Conservation (phyloP, 192 early-diverging fungal genomes). For the Umbelopsis ramanniana region DNA sequence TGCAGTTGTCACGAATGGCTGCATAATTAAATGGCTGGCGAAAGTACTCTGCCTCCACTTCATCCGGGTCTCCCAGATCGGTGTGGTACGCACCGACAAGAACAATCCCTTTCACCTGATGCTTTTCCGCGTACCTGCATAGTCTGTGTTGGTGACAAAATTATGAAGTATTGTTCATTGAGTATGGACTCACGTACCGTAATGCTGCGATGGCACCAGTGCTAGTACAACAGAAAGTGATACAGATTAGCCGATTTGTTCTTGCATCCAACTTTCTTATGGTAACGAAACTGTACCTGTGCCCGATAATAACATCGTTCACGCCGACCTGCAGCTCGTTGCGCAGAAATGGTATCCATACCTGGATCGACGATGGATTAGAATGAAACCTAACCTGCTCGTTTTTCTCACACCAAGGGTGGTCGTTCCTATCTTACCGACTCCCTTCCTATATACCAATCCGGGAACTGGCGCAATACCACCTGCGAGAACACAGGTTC, state of each 20-base stretch:
- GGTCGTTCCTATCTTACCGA: not conserved
- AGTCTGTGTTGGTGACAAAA: not conserved
- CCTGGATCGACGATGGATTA: not conserved
- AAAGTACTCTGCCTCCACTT: slow-evolving; percentile 15
- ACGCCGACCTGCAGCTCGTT: not conserved
- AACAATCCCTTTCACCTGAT: not conserved
- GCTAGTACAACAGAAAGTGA: not conserved
- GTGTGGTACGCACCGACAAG: slow-evolving; percentile 5
- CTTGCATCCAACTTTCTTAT: not conserved
- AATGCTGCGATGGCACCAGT: slow-evolving; percentile 3
- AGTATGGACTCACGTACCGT: not conserved
- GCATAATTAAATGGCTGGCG: not conserved
- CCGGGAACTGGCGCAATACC: slow-evolving; percentile 6
- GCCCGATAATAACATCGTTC: slow-evolving; percentile 4
- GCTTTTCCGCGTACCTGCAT: not conserved
- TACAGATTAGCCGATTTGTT: not conserved
- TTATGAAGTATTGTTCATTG: too few relatives aligned
- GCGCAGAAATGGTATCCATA: slow-evolving; percentile 6
- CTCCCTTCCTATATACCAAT: slow-evolving; percentile 8
- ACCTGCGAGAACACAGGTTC: not conserved
- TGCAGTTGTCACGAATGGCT: not conserved
- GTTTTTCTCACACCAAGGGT: not conserved
- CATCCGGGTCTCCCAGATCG: slow-evolving; percentile 5
- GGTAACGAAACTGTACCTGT: slow-evolving; percentile 1
- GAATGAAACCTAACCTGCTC: not conserved